phyloP scores from a whole-genome alignment of 805 yeast species.

The Monosporozyma servazzii region DNA sequence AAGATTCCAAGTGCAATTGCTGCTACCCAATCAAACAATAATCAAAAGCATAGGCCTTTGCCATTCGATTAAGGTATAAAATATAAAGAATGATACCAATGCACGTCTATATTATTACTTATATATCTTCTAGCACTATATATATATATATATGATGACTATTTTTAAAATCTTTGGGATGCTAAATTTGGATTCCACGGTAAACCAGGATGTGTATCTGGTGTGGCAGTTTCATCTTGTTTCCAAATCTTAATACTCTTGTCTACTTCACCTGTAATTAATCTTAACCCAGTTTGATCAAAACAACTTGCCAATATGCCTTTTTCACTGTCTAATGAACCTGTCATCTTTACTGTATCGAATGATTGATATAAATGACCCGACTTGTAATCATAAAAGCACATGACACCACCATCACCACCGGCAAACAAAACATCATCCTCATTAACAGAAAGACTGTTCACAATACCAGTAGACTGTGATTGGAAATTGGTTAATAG shows the following conservation, averaged over 20 bases:
- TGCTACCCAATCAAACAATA: constrained; percentile 51
- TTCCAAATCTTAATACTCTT: constrained; percentile 75
- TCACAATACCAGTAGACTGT: constrained; percentile 40
- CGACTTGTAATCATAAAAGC: constrained; percentile 66
- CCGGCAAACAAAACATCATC: constrained; percentile 69
- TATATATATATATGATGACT: neutral
- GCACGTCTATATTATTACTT: neutral
- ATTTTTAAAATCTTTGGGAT: constrained; percentile 21
- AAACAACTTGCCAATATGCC: constrained; percentile 65
- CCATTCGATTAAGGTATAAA: constrained; percentile 53
- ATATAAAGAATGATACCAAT: neutral
- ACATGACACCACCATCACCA: constrained; percentile 71
- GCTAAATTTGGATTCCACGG: constrained; percentile 27
- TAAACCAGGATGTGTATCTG: constrained; percentile 21
- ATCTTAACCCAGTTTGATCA: constrained; percentile 70
- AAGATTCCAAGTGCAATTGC: constrained; percentile 93
- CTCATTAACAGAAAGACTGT: constrained; percentile 54
- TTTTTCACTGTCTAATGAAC: constrained; percentile 55
- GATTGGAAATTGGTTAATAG: constrained; percentile 49
- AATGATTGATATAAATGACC: constrained; percentile 55
- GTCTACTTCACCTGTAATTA: constrained; percentile 86
- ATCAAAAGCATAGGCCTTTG: constrained; percentile 32
- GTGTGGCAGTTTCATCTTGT: constrained; percentile 32
- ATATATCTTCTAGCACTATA: neutral
- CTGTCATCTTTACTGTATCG: constrained; percentile 52